Base-by-base conservation (phyloP, 1,139 yeast genomes). In the Candida sp. region DNA sequence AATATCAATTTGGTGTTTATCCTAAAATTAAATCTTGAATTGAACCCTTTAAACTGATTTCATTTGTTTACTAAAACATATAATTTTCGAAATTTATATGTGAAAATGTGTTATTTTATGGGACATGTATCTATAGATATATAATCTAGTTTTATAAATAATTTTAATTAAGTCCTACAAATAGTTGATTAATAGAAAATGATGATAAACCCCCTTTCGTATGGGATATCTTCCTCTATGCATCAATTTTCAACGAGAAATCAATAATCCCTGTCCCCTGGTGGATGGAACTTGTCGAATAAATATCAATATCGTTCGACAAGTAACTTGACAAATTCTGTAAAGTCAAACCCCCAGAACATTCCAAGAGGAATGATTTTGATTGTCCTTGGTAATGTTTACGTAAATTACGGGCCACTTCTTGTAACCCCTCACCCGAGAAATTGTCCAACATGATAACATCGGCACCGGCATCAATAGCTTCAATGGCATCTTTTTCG, bases 391-490 rank as follows among this genome's bases (percentile, higher is more conserved):
- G 57, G 79, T 87, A 87, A 50, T 71, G 72, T 7, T 60, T 50
- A 61, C 84, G 88, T 51, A 91, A 68, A 49, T 67, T 74, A 35
- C 63, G 63, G 1, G 97, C 96, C 21, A 86, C 95, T 2, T 60
- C 52, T 51, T 79, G 82, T 47, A 91, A 72, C 29, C 76, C 87
- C 1, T 74, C 79, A 3, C 91, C 89, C 3, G 73, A 61, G 62
- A 93, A 91, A 63, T 93, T 91, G 61, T 93, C 98, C 58, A 93
- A 76, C 98, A 91, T 91, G 51, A 93, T 85, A 19, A 91, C 89
- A 63, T 91, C 98, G 1, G 98, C 97, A 15, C 98, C 98, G 5
- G 97, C 96, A 25, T 74, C 79, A 57, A 91, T 91, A 23, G 98
- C 98, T 59, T 91, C 97, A 50, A 78, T 74, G 2, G 98, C 98